Base-by-base conservation (phyloP, 1,284 basidiomycete species). In the Austropuccinia psidii region DNA sequence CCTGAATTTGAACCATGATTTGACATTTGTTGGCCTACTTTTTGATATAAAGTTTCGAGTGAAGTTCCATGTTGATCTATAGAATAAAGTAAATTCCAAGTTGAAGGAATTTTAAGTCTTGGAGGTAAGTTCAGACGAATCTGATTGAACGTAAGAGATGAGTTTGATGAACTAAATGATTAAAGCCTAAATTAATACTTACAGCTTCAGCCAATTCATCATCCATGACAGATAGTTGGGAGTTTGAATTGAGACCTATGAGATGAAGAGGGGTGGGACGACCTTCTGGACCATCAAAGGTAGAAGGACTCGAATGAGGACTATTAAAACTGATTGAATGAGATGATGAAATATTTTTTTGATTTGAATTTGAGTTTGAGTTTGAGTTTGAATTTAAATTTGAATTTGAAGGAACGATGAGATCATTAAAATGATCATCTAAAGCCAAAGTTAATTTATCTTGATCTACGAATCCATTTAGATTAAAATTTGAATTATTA, bases 41-140 rank as follows among this genome's bases (percentile, higher is more conserved):
- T 85, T 1, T 86, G 78, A 79, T 94, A 95, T 0, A 98, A 85
- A 0, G 95, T 97, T 47, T 89, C 87, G 11, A 98, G 84, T 9
- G 91, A 94, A 57, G 94, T 93, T 0, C 95, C 95, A 76, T 98
- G 91, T 80, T 97, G 93, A 78, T 98, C 95, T 19, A 96, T 83
- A 11, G 91, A 94, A 82, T 97, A 98, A 0, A 97, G 82, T 2
- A 98, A 84, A 0, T 86, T 86, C 95, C 95, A 98, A n/a, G 84
- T 83, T 6, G 85, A 84, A 0, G 90, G 85, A 4, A 98, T 85
- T 4, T 90, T 87, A 19, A 89, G 85, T 19, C 96, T 85, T 0
- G 92, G 87, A 0, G 95, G 91, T 0, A 98, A 83, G 75, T 87
- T 83, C 0, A 85, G 81, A 0, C 89, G 87, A 9, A 93, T 82